Evolutionary conservation across 2,329 filamentous ascomycete species (phyloP), one percentile per base, ranked within the genome.

Genomic region (Clathrospora elynae): DNA sequence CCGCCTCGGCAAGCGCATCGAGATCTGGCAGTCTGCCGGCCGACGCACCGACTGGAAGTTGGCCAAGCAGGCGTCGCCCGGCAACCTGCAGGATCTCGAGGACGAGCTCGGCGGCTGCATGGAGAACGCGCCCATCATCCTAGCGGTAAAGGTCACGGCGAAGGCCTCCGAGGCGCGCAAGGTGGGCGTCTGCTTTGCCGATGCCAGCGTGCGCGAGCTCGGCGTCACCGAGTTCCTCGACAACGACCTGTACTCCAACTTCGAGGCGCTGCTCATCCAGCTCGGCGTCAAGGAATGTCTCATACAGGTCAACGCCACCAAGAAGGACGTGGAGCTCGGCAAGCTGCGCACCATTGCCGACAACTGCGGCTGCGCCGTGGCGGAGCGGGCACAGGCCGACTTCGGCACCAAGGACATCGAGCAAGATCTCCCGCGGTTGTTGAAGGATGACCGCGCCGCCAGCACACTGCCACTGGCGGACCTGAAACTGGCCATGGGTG

Each of bases 161-260:
- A 95, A 88, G 66, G 88, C 90, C 1, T 82, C 81, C 0, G 92
- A 97, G 68, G 88, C 87, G 5, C 81, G 93, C 31, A 88, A 82
- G 53, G 87, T 99, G 0, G 93, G 93, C 6, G 92, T 99, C 4
- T 97, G 93, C 72, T 99, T 99, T 66, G 95, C 93, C 6, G 93
- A 99, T 75, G 93, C 95, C 1, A 96, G 90, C 55, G 92, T 97
- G 17, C 82, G 93, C 36, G 93, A 99, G 74, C 80, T 99, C 2
- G 93, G 93, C 6, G 90, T 99, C 39, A 96, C 89, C 76, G 95
- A 99, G 67, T 99, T 99, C 55, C 81, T 96, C n/a, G 93, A 99
- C 77, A 99, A 97, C 64, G 93, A 99, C 66, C 78, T 96, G 7
- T 99, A 95, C 74, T 97, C 92, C 37, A 99, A 99, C 69, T 95